Base-by-base conservation (phyloP, 2,329 filamentous ascomycete genomes). In the Paraphoma chrysanthemicola region DNA sequence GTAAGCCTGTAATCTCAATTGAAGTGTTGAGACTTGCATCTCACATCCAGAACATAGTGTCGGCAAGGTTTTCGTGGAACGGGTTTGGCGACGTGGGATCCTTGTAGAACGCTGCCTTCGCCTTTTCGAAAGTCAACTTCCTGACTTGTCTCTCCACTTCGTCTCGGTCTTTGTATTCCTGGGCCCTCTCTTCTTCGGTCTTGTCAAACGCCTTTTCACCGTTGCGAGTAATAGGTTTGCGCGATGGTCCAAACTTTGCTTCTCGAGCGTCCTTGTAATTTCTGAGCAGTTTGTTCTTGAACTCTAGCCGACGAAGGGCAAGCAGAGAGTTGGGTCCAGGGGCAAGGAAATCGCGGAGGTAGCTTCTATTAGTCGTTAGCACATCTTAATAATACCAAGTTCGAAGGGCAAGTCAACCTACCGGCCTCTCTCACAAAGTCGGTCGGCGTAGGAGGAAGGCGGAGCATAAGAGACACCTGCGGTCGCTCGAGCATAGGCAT, bases 391-490 rank as follows among this genome's bases (percentile, higher is more conserved):
- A 3, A 5, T 23, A 23, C 23, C 23, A 23, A 23, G 5, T 23
- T 23, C 23, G 23, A 23, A 23, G 10, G 39, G 39, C 8, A 14
- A 6, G 10, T 42, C 50, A 44, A 72, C 76, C 6, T 17, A 17
- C 4, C 60, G 52, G 0, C 57, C 73, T 4, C 74, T 62, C 12
- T 74, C 71, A 56, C 72, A 76, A 2, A 77, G 63, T 4, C 62
- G 62, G 49, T 77, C 71, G 9, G 74, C 74, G 39, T 70, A 70
- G 64, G 76, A 77, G 1, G 73, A 69, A 1, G 56, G 48, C 6
- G 48, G n/a, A 12, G 45, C 56, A 30, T 59, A 59, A 1, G 55
- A 58, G 10, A 58, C 46, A 4, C 44, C 51, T 4, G 12, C 48
- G 0, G 51, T 58, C 2, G 55, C 44, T 4, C 51, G 51, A 29